Evolutionary conservation across 495 filamentous ascomycete species (phyloP).

Genomic region (Mytilinidion resinicola): DNA sequence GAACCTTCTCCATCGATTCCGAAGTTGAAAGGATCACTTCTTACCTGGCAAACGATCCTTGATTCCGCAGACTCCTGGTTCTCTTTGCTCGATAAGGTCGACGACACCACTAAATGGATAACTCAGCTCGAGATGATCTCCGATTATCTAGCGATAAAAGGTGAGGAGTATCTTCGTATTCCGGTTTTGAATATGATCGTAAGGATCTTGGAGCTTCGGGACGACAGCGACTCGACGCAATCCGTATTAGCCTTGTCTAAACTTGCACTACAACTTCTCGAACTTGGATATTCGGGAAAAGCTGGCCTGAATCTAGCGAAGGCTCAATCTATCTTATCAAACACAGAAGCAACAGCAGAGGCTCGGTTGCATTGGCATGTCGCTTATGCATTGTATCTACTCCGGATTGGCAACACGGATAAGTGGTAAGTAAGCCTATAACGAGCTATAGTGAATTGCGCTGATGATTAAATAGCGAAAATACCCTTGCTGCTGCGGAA

Average conservation of each 20-base stretch:
- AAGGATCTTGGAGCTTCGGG: conserved; percentile 52
- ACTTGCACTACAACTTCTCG: conserved; percentile 66
- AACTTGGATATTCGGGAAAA: conserved; percentile 69
- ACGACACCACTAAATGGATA: conserved; percentile 55
- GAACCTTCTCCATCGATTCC: conserved; percentile 43
- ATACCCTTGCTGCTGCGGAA: conserved; percentile 9
- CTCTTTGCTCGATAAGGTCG: conserved; percentile 51
- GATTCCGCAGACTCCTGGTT: conserved; percentile 43
- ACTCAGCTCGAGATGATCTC: conserved; percentile 60
- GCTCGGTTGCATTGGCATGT: conserved; percentile 57
- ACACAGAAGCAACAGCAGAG: conserved; percentile 37
- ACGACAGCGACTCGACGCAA: conserved; percentile 26
- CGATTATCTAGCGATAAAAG: conserved; percentile 74
- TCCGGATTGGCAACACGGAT: conserved; percentile 54
- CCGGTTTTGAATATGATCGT: conserved; percentile 44
- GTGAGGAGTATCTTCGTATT: conserved; percentile 43
- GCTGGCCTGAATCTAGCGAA: conserved; percentile 59
- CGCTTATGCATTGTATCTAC: conserved; percentile 65
- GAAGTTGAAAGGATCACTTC: conserved; percentile 45
- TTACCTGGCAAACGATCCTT: conserved; percentile 48
- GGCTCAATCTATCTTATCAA: conserved; percentile 45
- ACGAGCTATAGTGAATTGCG: not conserved
- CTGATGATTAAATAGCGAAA: conserved; percentile 18
- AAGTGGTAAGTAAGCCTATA: conserved; percentile 28
- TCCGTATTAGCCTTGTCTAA: conserved; percentile 52